Base-by-base conservation (phyloP, 768 basidiomycete species). In the Mrakia gelida region DNA sequence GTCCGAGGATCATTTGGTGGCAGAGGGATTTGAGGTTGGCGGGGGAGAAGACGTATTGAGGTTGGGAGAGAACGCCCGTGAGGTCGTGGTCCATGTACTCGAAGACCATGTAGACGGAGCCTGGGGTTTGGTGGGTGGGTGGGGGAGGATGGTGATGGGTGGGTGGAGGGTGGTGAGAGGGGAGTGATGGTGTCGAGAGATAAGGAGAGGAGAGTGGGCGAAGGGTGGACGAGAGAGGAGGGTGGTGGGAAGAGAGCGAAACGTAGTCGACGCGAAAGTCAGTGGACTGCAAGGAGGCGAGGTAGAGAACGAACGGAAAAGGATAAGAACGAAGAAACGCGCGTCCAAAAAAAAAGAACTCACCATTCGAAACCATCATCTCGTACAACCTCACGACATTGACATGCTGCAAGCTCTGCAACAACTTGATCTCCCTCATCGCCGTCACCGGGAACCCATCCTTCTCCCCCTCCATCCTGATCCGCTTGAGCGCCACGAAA, bases 51-150 rank as follows among this genome's bases (percentile, higher is more conserved):
- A 78, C 75, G 81, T 98, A 92, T 82, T 94, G 91, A 0, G 89
- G 92, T 85, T 98, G 95, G 3, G 94, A 92, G 38, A 99, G 87
- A 72, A 98, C 88, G 5, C 97, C 97, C 2, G 95, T 98, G 75
- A 99, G 87, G 83, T 99, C 97, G 83, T 98, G 96, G 82, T 99
- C 95, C 93, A 97, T 93, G 84, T 99, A 99, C 84, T 98, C 95
- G 82, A 98, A 94, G 56, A 99, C 96, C 97, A 99, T 99, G 85
- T 94, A 96, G 61, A 97, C 95, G 70, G 92, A 91, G 78, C 94
- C 96, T 98, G 75, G 38, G 8, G 38, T 38, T 38, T 38, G 15
- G 45, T 45, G 45, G 15, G 45, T 45, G 45, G 45, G 15, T 11
- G 45, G 15, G n/a, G 11, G 45, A 45, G 15, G 45, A 45, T 78